phyloP scores from a whole-genome alignment of 2,329 filamentous ascomycete species.

The Dothiorella sarmentorum region DNA sequence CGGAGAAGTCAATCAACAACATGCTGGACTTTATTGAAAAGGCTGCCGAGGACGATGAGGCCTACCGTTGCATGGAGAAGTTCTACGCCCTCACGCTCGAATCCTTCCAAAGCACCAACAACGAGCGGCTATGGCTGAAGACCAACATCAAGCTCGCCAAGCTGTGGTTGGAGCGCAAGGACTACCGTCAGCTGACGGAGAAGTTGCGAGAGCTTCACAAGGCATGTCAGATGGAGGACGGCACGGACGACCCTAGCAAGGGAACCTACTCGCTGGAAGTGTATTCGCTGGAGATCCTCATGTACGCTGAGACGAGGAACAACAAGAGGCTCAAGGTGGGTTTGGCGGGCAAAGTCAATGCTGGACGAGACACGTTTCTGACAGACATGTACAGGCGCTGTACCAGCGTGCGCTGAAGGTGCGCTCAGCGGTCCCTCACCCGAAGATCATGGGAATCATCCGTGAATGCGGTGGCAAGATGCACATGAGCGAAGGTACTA shows the following conservation, averaged over 20 bases:
- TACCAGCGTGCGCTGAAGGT: conserved; percentile 91
- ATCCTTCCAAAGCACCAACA: conserved; percentile 96
- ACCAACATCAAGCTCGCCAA: conserved; percentile 96
- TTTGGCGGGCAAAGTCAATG: conserved; percentile 10
- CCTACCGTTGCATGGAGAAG: conserved; percentile 80
- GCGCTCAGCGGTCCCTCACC: conserved; percentile 94
- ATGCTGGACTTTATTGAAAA: conserved; percentile 99
- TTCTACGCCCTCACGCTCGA: conserved; percentile 93
- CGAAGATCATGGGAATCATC: conserved; percentile 99
- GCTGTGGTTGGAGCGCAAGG: conserved; percentile 84
- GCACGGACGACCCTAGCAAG: conserved; percentile 86
- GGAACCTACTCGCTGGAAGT: conserved; percentile 95
- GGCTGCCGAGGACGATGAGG: conserved; percentile 67
- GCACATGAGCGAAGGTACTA: conserved; percentile 86
- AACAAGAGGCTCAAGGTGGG: conserved; percentile 87
- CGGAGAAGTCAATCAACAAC: conserved; percentile 98
- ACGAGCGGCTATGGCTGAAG: conserved; percentile 95
- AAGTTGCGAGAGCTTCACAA: conserved; percentile 87
- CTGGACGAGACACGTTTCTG: not conserved
- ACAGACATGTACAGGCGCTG: conserved; percentile 51
- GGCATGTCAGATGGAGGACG: conserved; percentile 83
- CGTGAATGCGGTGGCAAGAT: conserved; percentile 98
- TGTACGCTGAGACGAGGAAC: conserved; percentile 95
- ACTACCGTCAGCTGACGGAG: conserved; percentile 74
- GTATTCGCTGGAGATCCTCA: conserved; percentile 96